Percentiles rank a stretch among this genome's conserved stretches.
Conservation (phyloP, 345 rosid species). For the Alliaria petiolata region DNA sequence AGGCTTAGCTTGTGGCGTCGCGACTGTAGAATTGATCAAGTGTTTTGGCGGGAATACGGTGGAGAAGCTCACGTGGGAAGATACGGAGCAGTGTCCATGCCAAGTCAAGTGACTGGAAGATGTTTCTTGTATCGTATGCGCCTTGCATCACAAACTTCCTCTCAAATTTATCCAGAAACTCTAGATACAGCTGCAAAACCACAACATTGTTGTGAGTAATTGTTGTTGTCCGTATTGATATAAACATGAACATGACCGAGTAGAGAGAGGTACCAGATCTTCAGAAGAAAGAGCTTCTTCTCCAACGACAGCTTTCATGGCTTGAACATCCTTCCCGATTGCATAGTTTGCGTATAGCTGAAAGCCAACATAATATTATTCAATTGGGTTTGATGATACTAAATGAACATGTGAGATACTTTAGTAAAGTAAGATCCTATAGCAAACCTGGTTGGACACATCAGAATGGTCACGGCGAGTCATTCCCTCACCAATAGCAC, state of each 20-base stretch:
- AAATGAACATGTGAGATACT: neutral
- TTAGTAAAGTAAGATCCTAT: neutral
- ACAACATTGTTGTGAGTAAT: neutral
- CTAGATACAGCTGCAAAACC: slow-evolving; percentile 60
- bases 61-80: slow-evolving; percentile 98
- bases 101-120: slow-evolving; percentile 94
- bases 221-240: neutral
- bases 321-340: slow-evolving; percentile 99
- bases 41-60: slow-evolving; percentile 97
- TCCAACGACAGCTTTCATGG: slow-evolving; percentile 99
- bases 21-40: slow-evolving; percentile 88
- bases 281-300: slow-evolving; percentile 99
- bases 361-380: neutral
- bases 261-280: slow-evolving; percentile 52
- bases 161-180: slow-evolving; percentile 97
- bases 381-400: neutral
- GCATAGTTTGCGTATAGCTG: slow-evolving; percentile 98
- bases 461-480: slow-evolving; percentile 94
- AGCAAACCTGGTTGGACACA: slow-evolving; percentile 70
- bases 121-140: slow-evolving; percentile 95
- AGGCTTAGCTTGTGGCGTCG: slow-evolving; percentile 41
- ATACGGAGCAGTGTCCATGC: slow-evolving; percentile 98
- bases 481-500: slow-evolving; percentile 99
- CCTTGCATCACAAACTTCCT: slow-evolving; percentile 95
- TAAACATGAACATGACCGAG: neutral